Base-by-base conservation (phyloP, 257 asterid genomes). In the Nicotiana obtusifolia region DNA sequence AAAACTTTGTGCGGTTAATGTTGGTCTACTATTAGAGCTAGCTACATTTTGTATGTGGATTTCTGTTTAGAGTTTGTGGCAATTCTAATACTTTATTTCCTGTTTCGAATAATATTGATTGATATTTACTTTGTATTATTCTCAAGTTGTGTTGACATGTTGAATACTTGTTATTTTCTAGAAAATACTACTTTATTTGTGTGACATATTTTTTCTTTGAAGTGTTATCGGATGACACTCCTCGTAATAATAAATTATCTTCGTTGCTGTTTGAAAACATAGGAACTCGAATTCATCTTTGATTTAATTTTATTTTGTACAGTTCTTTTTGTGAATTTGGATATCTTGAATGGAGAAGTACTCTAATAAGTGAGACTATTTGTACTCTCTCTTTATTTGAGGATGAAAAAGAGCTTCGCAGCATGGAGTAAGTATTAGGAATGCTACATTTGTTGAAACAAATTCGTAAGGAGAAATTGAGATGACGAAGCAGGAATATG, bases 1-100 rank as follows among this genome's bases (percentile, higher is more conserved):
- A 20, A 0, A 13, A 41, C 20, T 69, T 69, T 5, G 1, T 41
- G 0, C 0, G 0, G 1, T 1, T 0, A 37, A 0, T 68, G 11
- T 68, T 11, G 10, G 6, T 68, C 11, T n/a, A n/a, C 6, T 11
- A 62, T 62, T 9, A 61, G 13, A 57, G 10, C 47, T 13, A 66
- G 49, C 44, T 31, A 67, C 3, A 1, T 3, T 4, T 10, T 33
- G 47, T 4, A 19, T 66, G 10, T 9, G 9, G n/a, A 17, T 17
- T 33, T 66, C 5, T 4, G 4, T 66, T 5, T 33, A 0, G 16
- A 66, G 52, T 19, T 3, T 0, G 16, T 33, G 52, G 4, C 8
- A 0, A 1, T 66, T 65, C 7, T 35, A 9, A 66, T 66, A 0
- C 76, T 5, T 19, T 66, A 19, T 22, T 31, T 66, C 16, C 4